Evolutionary conservation across 306 rosid species (phyloP).

Genomic region (Medicago lupulina): DNA sequence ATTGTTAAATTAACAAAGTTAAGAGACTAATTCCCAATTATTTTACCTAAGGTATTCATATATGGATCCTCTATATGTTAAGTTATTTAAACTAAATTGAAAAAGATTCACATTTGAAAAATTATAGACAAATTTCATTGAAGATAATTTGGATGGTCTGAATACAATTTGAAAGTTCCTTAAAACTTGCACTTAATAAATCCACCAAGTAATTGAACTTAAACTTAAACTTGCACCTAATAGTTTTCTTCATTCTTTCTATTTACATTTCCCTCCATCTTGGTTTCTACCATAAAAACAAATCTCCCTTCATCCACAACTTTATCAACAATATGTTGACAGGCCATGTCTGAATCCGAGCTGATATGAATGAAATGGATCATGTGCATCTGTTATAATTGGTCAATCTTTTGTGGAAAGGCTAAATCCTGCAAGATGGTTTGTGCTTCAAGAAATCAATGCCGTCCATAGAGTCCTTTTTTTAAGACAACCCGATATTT

Average conservation of each 20-base stretch:
- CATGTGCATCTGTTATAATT: no score
- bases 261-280: background rate
- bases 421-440: background rate
- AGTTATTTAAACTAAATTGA: slow-evolving; percentile 1
- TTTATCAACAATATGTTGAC: slow-evolving; percentile 2
- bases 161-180: slow-evolving; percentile 3
- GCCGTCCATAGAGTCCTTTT: background rate
- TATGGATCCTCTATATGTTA: background rate
- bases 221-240: background rate
- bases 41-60: no score
- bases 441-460: background rate
- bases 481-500: background rate
- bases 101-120: background rate
- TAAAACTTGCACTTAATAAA: slow-evolving; percentile 13
- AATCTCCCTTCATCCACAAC: slow-evolving; percentile 3
- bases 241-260: slow-evolving; percentile 10
- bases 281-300: background rate
- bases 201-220: background rate
- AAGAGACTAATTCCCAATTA: background rate
- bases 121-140: slow-evolving; percentile 8
- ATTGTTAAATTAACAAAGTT: background rate
- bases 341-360: slow-evolving; percentile 1
- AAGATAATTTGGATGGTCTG: background rate
- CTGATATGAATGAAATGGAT: slow-evolving; percentile 15
- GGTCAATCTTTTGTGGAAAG: background rate